Percentiles rank a stretch among this genome's conserved stretches.
Evolutionary conservation across 139 green algal species (phyloP).

Genomic region (Closterium sp.): DNA sequence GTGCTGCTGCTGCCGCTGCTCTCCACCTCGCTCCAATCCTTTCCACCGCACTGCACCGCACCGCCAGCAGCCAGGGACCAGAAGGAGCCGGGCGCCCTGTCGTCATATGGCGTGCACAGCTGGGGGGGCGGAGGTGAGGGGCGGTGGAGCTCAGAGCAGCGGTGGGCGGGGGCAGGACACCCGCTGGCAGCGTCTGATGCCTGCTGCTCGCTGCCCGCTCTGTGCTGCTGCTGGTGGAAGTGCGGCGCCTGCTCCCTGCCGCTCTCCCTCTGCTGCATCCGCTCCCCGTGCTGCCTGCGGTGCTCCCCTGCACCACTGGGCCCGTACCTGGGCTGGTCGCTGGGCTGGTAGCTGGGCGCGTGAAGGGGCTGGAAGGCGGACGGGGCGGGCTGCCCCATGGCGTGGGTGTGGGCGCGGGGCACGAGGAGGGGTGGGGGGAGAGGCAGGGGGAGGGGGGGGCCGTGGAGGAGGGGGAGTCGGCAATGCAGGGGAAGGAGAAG

Average conservation of each 20-base stretch:
- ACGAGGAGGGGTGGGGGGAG: background rate
- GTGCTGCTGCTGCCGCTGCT: background rate
- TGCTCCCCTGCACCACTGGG: too few relatives aligned
- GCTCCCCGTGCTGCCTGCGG: too few relatives aligned
- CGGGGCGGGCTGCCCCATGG: background rate
- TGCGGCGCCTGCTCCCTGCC: too few relatives aligned
- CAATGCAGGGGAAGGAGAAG: background rate
- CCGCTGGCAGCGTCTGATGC: background rate
- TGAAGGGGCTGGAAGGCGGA: background rate
- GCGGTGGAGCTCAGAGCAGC: background rate
- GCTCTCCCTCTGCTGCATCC: too few relatives aligned
- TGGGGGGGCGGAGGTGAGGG: background rate
- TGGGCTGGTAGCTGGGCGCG: too few relatives aligned
- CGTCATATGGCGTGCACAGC: too few relatives aligned
- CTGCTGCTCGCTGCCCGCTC: background rate
- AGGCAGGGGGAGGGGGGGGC: background rate
- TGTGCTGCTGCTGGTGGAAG: background rate
- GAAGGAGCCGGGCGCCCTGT: background rate
- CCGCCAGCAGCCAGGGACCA: background rate
- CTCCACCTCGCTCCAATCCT: background rate
- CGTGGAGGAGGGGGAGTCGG: background rate
- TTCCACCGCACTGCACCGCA: background rate
- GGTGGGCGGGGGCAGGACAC: background rate
- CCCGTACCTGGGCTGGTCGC: too few relatives aligned
- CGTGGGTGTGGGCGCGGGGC: background rate